Percentiles rank a stretch among this genome's conserved stretches.
Evolutionary conservation across 495 filamentous ascomycete genomes (phyloP).

Genomic region (Oidiodendron maius): DNA sequence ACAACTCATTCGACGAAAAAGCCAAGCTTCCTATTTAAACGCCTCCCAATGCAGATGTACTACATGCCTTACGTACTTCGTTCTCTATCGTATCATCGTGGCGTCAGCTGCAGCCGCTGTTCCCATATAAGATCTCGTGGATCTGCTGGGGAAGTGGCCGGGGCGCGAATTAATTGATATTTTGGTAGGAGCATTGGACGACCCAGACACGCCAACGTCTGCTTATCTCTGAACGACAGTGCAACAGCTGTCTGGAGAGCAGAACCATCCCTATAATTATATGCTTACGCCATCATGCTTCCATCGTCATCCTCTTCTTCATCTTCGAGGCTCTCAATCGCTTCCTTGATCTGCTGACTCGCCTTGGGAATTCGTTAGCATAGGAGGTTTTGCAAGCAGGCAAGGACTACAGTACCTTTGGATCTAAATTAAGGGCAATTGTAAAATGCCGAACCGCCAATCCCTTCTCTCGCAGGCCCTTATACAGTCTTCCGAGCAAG

Average conservation of each 20-base stretch:
- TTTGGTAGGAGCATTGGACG: too few species aligned
- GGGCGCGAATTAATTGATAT: too few species aligned
- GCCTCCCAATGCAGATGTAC: conserved; percentile 8
- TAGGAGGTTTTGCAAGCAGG: not conserved
- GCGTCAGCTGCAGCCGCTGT: not conserved
- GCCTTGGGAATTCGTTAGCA: conserved; percentile 48
- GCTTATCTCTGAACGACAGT: too few species aligned
- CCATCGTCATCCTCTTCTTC: conserved; percentile 70
- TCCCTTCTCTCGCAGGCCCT: conserved; percentile 68
- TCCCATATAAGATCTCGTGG: too few species aligned
- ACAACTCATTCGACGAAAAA: too few species aligned
- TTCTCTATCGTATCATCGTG: conserved; percentile 2
- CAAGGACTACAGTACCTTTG: conserved; percentile 60
- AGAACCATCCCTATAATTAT: not conserved
- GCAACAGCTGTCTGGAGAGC: too few species aligned
- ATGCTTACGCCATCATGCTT: conserved; percentile 21
- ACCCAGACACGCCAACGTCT: too few species aligned
- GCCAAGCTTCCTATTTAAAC: not conserved
- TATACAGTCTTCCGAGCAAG: conserved; percentile 81
- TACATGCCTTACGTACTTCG: conserved; percentile 4
- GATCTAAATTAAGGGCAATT: conserved; percentile 89
- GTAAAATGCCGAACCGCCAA: conserved; percentile 88
- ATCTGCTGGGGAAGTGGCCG: too few species aligned
- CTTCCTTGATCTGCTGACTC: conserved; percentile 83
- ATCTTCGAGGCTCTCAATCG: conserved; percentile 84